Conservation (phyloP, 139 green algal species). For the Limnomonas spitsbergensis region DNA sequence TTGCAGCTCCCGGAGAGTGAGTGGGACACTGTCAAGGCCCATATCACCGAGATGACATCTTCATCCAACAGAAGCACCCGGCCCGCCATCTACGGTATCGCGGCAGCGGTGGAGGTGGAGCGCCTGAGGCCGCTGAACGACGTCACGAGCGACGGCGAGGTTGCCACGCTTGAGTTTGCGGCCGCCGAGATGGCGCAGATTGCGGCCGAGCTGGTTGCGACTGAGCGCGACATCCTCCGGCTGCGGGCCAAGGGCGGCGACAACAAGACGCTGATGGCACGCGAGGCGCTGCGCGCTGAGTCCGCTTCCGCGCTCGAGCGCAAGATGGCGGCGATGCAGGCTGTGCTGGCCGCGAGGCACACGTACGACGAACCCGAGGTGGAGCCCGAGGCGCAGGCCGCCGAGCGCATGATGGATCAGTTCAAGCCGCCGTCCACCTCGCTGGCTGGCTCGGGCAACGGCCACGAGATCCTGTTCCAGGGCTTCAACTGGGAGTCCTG, state of each 20-base stretch:
- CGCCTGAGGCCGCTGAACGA: constrained; percentile 44
- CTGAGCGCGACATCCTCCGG: constrained; percentile 55
- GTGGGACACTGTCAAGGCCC: not conserved
- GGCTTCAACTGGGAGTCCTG: constrained; percentile 93
- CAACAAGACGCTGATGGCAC: not conserved
- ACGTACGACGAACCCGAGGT: constrained; percentile 20
- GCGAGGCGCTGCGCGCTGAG: constrained; percentile 13
- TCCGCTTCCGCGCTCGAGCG: constrained; percentile 12
- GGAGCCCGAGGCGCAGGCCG: constrained; percentile 36
- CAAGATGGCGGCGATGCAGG: constrained; percentile 32
- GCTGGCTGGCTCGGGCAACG: constrained; percentile 70
- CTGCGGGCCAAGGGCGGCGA: constrained; percentile 8
- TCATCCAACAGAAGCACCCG: constrained; percentile 49
- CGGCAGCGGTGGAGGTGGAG: constrained; percentile 59
- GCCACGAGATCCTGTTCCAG: constrained; percentile 92
- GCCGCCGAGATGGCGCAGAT: constrained; percentile 82
- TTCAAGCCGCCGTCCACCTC: not conserved
- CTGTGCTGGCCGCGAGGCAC: constrained; percentile 70
- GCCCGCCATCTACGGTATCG: constrained; percentile 81
- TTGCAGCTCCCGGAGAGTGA: constrained; percentile 13
- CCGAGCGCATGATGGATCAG: constrained; percentile 14
- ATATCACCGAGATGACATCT: not conserved
- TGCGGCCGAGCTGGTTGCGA: constrained; percentile 67
- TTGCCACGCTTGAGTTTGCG: constrained; percentile 66
- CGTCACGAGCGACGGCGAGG: not conserved